Conservation (phyloP, 2,329 filamentous ascomycete species). For the Ceratocystis harringtonii region DNA sequence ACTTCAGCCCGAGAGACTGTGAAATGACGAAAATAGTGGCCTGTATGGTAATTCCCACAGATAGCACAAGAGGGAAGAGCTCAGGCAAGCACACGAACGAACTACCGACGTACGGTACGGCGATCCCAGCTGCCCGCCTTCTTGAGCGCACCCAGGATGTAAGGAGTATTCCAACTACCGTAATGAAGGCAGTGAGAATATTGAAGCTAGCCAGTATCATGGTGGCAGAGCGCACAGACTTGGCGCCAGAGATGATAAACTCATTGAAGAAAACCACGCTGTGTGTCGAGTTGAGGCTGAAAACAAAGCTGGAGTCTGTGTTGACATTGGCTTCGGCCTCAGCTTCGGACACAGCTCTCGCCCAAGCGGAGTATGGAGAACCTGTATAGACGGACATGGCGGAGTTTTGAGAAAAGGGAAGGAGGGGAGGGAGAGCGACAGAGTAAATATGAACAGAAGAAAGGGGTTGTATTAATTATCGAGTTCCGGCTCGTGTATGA, state of each 20-base stretch:
- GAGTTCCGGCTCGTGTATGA: not conserved
- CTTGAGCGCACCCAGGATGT: conserved; percentile 36
- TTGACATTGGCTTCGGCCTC: conserved; percentile 1
- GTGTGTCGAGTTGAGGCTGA: conserved; percentile 30
- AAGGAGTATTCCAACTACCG: conserved; percentile 41
- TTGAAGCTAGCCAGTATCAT: conserved; percentile 49
- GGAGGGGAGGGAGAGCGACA: not conserved
- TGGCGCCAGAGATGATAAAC: conserved; percentile 37
- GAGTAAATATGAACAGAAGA: not conserved
- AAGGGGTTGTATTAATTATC: conserved; percentile 3
- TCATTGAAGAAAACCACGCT: conserved; percentile 31
- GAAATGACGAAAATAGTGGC: conserved; percentile 41
- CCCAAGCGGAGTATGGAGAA: conserved; percentile 6
- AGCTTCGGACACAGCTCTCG: conserved; percentile 5
- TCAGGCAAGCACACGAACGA: conserved; percentile 34
- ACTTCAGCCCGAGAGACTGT: conserved; percentile 40
- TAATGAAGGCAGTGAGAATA: conserved; percentile 40
- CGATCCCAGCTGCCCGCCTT: conserved; percentile 24
- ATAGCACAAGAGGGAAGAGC: conserved; percentile 41
- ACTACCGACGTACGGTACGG: conserved; percentile 25
- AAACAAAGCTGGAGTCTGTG: conserved; percentile 18
- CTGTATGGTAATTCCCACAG: conserved; percentile 42
- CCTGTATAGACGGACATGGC: conserved; percentile 10
- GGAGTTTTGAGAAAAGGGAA: not conserved
- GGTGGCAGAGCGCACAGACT: conserved; percentile 45